Percentiles rank a stretch among this genome's conserved stretches.
These are phyloP conservation scores for Penicillium manginii DNA, from an alignment of 495 filamentous ascomycete species.

Conservation along the genomic window DNA sequence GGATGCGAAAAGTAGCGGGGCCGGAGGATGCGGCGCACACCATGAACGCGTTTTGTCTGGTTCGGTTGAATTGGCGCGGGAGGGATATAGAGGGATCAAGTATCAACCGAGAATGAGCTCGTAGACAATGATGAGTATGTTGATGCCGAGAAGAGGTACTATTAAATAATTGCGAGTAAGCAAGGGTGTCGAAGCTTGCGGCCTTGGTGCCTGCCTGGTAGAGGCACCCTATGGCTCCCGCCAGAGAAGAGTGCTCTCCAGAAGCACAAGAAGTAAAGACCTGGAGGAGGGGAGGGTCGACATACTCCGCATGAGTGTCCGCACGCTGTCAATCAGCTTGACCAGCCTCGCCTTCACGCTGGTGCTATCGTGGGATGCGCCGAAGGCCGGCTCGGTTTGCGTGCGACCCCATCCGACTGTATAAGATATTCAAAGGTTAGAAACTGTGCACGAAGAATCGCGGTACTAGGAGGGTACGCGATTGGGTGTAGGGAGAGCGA, in stretches of 20 bases:
- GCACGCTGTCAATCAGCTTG: constrained; percentile 85
- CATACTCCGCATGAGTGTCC: constrained; percentile 95
- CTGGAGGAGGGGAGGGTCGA: constrained; percentile 21
- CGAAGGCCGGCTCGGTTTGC: constrained; percentile 72
- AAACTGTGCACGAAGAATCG: background rate
- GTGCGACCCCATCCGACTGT: constrained; percentile 80
- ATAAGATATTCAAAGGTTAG: background rate
- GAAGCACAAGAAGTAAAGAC: background rate
- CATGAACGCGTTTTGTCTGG: background rate
- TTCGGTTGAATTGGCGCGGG: background rate
- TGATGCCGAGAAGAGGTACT: constrained; percentile 95
- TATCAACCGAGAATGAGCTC: constrained; percentile 83
- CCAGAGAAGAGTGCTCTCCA: background rate
- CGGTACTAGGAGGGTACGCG: background rate
- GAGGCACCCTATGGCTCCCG: background rate
- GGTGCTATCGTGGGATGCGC: constrained; percentile 66
- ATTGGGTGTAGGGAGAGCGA: constrained; percentile 19
- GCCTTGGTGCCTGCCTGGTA: background rate
- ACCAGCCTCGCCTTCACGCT: constrained; percentile 87
- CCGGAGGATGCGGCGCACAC: background rate
- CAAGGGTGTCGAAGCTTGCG: constrained; percentile 5
- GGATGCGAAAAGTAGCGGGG: background rate
- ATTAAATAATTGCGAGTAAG: constrained; percentile 17
- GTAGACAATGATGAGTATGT: constrained; percentile 87
- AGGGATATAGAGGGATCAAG: background rate